Percentiles rank a stretch among this genome's conserved stretches.
Evolutionary conservation across 108 stramenopile species (phyloP).

Genomic region (Cyclostephanos tholiformis): DNA sequence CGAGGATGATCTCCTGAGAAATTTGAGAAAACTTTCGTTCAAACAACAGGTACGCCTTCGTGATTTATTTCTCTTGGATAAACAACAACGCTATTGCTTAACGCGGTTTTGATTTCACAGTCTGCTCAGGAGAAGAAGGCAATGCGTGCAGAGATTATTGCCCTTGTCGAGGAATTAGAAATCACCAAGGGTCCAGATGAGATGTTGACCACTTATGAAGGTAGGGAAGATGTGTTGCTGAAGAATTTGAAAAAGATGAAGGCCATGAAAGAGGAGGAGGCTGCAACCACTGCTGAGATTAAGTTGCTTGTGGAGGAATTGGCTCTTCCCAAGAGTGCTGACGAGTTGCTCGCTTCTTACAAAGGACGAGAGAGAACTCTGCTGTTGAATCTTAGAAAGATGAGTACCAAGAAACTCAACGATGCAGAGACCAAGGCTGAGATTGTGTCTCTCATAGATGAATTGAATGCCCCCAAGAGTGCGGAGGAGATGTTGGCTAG

Average conservation of each 20-base stretch:
- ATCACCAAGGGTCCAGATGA: constrained; percentile 23
- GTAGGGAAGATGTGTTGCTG: background rate
- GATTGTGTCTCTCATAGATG: background rate
- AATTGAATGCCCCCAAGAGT: constrained; percentile 4
- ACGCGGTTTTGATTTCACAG: background rate
- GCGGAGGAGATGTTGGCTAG: constrained; percentile 4
- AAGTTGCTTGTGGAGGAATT: constrained; percentile 4
- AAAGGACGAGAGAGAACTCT: constrained; percentile 11
- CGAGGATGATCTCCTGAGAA: constrained; percentile 6
- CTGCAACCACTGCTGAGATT: background rate
- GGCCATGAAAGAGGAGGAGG: constrained; percentile 1
- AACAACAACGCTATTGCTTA: background rate
- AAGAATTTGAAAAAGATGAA: constrained; percentile 11
- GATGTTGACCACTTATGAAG: background rate
- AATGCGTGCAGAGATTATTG: constrained; percentile 5
- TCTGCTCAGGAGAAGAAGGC: background rate
- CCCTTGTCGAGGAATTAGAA: constrained; percentile 15
- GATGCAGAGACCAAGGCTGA: constrained; percentile 1
- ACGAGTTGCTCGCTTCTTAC: constrained; percentile 3
- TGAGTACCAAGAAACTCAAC: constrained; percentile 1
- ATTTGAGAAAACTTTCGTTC: background rate
- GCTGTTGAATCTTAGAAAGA: constrained; percentile 5
- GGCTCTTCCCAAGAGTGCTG: constrained; percentile 7
- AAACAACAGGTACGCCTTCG: background rate
- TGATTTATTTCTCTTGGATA: background rate